phyloP scores from a whole-genome alignment of 345 rosid genomes.

The Theobroma cacao region DNA sequence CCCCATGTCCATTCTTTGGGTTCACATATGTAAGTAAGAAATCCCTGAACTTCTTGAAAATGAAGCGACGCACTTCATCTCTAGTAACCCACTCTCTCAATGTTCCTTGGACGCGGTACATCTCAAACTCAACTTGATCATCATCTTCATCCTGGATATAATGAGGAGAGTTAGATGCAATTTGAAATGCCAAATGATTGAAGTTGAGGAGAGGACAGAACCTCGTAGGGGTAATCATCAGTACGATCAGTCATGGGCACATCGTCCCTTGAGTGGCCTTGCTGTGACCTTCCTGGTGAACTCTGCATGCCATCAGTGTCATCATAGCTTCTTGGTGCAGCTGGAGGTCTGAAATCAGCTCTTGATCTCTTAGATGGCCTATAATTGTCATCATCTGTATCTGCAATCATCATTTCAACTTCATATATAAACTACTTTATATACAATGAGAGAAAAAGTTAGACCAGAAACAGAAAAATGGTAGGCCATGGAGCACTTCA shows the following conservation, averaged over 20 bases:
- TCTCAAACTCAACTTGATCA: slow-evolving; percentile 81
- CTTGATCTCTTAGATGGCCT: slow-evolving; percentile 88
- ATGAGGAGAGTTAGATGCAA: not conserved
- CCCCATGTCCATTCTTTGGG: slow-evolving; percentile 66
- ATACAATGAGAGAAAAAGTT: not conserved
- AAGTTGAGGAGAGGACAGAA: slow-evolving; percentile 13
- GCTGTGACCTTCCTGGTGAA: slow-evolving; percentile 72
- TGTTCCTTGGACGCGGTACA: slow-evolving; percentile 92
- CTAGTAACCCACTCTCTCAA: slow-evolving; percentile 96
- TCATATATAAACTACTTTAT: not conserved
- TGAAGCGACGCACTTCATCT: slow-evolving; percentile 93
- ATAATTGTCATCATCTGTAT: slow-evolving; percentile 78
- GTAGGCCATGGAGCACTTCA: not conserved
- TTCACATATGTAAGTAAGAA: slow-evolving; percentile 75
- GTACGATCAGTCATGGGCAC: slow-evolving; percentile 91
- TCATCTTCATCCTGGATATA: slow-evolving; percentile 65
- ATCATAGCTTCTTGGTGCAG: slow-evolving; percentile 52
- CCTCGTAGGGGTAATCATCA: slow-evolving; percentile 76
- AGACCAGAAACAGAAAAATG: not conserved
- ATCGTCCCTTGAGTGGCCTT: slow-evolving; percentile 65
- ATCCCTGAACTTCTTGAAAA: slow-evolving; percentile 84
- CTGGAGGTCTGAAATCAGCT: slow-evolving; percentile 54
- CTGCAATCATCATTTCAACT: slow-evolving; percentile 25
- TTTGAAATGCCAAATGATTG: not conserved
- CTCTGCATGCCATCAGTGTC: slow-evolving; percentile 75